A percentile compares a stretch with the other conserved stretches of the same genome.
These are phyloP conservation scores for Fusarium newnesense DNA, from an alignment of 2,329 filamentous ascomycete genomes.

Conservation along the genomic window DNA sequence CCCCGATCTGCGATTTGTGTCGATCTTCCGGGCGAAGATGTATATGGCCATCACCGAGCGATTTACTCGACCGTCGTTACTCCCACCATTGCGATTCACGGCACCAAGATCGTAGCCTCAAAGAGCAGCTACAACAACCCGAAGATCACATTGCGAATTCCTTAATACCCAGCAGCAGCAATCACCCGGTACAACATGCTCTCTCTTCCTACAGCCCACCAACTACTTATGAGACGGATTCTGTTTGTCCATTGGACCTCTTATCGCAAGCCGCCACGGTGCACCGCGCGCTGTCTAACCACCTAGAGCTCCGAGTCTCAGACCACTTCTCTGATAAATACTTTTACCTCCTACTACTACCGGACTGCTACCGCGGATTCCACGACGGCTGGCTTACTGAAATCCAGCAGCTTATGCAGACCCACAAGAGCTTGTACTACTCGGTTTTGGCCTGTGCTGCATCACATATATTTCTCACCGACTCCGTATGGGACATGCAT, in stretches of 20 bases:
- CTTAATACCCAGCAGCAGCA: background rate
- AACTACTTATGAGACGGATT: fast-evolving
- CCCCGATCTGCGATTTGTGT: slow-evolving; percentile 21
- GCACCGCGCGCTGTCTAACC: slow-evolving; percentile 14
- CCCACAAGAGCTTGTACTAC: slow-evolving; percentile 43
- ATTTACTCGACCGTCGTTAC: slow-evolving; percentile 31
- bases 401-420: slow-evolving; percentile 43
- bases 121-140: background rate
- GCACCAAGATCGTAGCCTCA: background rate
- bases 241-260: background rate
- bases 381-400: slow-evolving; percentile 45
- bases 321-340: slow-evolving; percentile 38
- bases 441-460: slow-evolving; percentile 45
- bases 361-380: slow-evolving; percentile 45
- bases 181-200: fast-evolving
- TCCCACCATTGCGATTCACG: slow-evolving; percentile 13
- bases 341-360: slow-evolving; percentile 39
- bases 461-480: slow-evolving; percentile 38
- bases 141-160: background rate
- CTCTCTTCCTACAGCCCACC: background rate
- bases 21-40: slow-evolving; percentile 4
- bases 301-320: slow-evolving; percentile 26
- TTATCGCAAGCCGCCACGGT: slow-evolving; percentile 6
- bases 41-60: slow-evolving; percentile 22
- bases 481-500: slow-evolving; percentile 28